A percentile compares a stretch with the other conserved stretches of the same genome.
These are phyloP conservation scores for Kwoniella sp. DNA, from an alignment of 768 basidiomycete genomes.

Conservation along the genomic window DNA sequence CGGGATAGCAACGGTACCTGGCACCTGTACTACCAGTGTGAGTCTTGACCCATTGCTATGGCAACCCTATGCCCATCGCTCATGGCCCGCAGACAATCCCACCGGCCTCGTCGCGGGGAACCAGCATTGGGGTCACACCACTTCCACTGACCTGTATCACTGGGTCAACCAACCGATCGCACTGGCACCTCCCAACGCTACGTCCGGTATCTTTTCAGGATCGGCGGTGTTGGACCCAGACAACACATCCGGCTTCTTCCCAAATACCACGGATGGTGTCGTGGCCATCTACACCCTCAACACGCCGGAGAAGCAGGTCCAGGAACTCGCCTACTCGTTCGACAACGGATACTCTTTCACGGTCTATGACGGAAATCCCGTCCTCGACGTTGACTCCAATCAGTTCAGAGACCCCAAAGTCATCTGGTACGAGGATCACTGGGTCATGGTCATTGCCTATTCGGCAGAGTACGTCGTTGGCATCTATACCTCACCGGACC, in stretches of 20 bases:
- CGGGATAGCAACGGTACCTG: conserved; percentile 33
- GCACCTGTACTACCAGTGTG: conserved; percentile 48
- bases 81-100: conserved; percentile 20
- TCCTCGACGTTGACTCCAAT: conserved; percentile 26
- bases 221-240: conserved; percentile 35
- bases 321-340: conserved; percentile 35
- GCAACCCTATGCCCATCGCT: background rate
- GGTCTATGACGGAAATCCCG: conserved; percentile 34
- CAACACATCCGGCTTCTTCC: conserved; percentile 46
- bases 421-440: conserved; percentile 31
- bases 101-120: conserved; percentile 36
- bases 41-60: conserved; percentile 9
- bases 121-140: conserved; percentile 48
- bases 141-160: conserved; percentile 37
- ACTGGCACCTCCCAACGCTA: conserved; percentile 30
- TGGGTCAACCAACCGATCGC: conserved; percentile 47
- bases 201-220: conserved; percentile 36
- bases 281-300: conserved; percentile 46
- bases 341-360: conserved; percentile 41
- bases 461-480: conserved; percentile 29
- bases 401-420: conserved; percentile 48
- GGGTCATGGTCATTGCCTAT: conserved; percentile 41
- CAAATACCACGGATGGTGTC: conserved; percentile 27
- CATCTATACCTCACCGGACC: conserved; percentile 37
- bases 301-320: conserved; percentile 28